Conservation (phyloP, 768 basidiomycete species). For the Saitozyma podzolica region DNA sequence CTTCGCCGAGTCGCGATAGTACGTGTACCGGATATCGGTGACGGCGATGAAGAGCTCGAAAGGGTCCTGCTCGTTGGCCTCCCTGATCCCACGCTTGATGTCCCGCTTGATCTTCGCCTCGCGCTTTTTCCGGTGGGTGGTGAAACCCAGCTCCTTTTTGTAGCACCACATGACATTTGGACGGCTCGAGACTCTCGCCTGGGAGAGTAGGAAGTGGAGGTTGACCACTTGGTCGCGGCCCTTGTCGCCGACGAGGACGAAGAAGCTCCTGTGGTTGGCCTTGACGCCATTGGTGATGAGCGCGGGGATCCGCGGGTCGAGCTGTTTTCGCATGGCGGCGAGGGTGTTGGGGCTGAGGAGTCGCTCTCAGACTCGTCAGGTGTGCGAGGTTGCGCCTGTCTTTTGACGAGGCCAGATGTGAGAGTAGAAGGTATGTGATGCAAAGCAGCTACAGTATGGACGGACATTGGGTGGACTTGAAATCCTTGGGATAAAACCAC, state of each 20-base stretch:
- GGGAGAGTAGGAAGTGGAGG: constrained; percentile 89
- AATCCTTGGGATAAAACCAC: constrained; percentile 11
- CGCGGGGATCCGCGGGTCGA: constrained; percentile 88
- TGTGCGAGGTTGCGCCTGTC: no score
- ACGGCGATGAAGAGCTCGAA: constrained; percentile 98
- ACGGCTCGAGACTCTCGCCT: constrained; percentile 81
- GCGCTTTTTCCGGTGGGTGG: constrained; percentile 92
- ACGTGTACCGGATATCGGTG: constrained; percentile 98
- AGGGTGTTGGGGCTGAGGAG: no score
- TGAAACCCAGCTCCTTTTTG: constrained; percentile 97
- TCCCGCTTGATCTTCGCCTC: constrained; percentile 96
- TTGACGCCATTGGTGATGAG: constrained; percentile 93
- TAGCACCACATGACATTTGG: constrained; percentile 97
- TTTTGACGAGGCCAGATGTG: neutral
- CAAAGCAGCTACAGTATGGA: no score
- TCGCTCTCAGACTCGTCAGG: no score
- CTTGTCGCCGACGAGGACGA: constrained; percentile 93
- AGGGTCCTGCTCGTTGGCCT: constrained; percentile 91
- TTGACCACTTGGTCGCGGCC: constrained; percentile 88
- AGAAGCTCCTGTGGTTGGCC: constrained; percentile 88
- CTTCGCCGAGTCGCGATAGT: constrained; percentile 96
- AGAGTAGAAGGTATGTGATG: neutral
- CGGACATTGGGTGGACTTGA: constrained; percentile 1
- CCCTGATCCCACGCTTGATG: constrained; percentile 88
- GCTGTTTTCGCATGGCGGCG: constrained; percentile 55